Percentiles rank a stretch among this genome's conserved stretches.
These are phyloP conservation scores for Coemansia erecta DNA, from an alignment of 192 early-diverging fungal genomes.

Conservation along the genomic window DNA sequence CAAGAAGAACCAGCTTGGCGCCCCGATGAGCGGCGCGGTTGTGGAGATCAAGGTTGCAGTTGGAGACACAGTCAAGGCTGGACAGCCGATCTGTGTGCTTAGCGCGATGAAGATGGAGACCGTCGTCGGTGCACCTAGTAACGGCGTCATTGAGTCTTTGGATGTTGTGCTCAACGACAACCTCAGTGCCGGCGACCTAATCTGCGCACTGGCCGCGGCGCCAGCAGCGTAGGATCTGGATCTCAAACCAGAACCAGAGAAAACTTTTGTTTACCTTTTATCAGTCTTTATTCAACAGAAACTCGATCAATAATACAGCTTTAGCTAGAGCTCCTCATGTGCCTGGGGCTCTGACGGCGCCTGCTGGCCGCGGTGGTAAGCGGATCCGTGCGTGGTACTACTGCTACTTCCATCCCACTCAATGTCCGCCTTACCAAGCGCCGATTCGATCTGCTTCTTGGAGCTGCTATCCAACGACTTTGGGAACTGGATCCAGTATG, in stretches of 20 bases:
- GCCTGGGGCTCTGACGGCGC: conserved; percentile 5
- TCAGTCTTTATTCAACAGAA: no score
- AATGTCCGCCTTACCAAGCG: conserved; percentile 13
- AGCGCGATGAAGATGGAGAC: conserved; percentile 99
- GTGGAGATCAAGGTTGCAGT: conserved; percentile 86
- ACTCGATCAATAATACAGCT: no score
- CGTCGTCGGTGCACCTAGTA: conserved; percentile 76
- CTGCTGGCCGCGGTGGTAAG: conserved; percentile 21
- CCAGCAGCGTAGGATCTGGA: not conserved
- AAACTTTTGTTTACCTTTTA: not conserved
- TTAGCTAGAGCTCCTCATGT: conserved; percentile 38
- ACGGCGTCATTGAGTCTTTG: conserved; percentile 73
- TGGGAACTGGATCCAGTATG: conserved; percentile 86
- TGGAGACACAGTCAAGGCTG: conserved; percentile 80
- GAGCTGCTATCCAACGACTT: conserved; percentile 14
- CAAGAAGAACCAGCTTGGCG: conserved; percentile 80
- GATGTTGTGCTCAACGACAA: conserved; percentile 73
- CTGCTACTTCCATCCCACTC: conserved; percentile 34
- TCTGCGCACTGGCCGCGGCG: conserved; percentile 47
- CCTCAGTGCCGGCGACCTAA: conserved; percentile 79
- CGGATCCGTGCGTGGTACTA: not conserved
- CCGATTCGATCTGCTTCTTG: conserved; percentile 10
- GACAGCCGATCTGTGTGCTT: conserved; percentile 87
- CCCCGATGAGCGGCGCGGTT: conserved; percentile 96
- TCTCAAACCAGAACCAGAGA: not conserved